Base-by-base conservation (phyloP, 2,329 filamentous ascomycete species). In the Aureobasidium lini region DNA sequence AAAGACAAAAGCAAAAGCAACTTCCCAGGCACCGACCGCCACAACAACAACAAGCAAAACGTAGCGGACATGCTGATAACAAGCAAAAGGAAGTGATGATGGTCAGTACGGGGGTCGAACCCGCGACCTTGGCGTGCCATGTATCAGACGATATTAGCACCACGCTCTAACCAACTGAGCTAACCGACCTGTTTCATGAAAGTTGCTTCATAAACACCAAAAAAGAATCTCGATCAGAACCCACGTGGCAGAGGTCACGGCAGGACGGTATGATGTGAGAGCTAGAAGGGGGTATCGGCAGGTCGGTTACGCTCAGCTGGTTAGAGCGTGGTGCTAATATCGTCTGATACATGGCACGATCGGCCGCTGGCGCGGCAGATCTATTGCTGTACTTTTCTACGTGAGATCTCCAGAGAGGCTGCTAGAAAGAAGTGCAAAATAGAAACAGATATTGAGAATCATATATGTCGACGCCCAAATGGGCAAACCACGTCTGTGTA, bases 91-190 rank as follows among this genome's bases (percentile, higher is more conserved):
- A 40, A 2, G 18, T 6, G 15, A 2, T 37, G 6, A 42, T 54
- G 50, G 37, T 54, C 50, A 54, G 50, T 54, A 54, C 37, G 50
- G 39, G 49, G 50, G 59, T 63, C 61, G 61, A 61, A 64, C 62
- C 61, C 62, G 60, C 62, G 62, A 61, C 62, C 62, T 64, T 64
- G 62, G 62, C 62, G 62, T 64, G 54, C 48, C 49, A n/a, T 31
- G 15, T 60, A 46, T 43, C 29, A 13, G 44, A 28, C 3, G 29
- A 44, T 64, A 64, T 64, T 64, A 64, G 63, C 63, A 64, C 63
- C 63, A 64, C 63, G 63, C 63, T 64, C 63, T 64, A 64, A 64
- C 63, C 63, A 64, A 64, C 63, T 64, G 63, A 64, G 57, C 57
- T 59, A 59, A 59, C 46, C 57, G 57, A 59, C 46, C 57, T 23